A percentile compares a stretch with the other conserved stretches of the same genome.
Conservation (phyloP, 345 rosid species). For the Litchi chinensis region DNA sequence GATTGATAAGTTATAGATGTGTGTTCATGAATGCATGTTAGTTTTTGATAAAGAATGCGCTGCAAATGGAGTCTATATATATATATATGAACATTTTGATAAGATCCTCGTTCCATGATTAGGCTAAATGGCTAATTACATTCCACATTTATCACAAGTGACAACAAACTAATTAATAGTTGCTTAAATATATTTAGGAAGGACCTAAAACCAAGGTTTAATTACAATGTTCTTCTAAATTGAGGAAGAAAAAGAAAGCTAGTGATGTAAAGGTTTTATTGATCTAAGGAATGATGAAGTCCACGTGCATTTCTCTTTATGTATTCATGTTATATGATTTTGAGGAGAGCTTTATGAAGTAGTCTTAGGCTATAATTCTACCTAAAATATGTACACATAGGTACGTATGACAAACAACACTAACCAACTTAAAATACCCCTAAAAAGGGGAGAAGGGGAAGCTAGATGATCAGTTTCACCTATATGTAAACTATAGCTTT, state of each 20-base stretch:
- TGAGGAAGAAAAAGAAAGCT: background rate
- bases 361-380: conserved; percentile 30
- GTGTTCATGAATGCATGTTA: background rate
- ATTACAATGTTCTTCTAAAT: background rate
- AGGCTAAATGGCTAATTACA: background rate
- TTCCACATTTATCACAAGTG: background rate
- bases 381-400: background rate
- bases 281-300: conserved; percentile 34
- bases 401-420: conserved; percentile 2
- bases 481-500: conserved; percentile 32
- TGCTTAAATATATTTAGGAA: background rate
- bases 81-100: background rate
- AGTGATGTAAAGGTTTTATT: background rate
- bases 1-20: background rate
- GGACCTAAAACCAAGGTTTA: background rate
- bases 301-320: conserved; percentile 37
- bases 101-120: background rate
- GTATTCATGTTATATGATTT: conserved; percentile 35
- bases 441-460: background rate
- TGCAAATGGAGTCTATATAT: background rate
- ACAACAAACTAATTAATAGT: background rate
- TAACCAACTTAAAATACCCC: conserved; percentile 7
- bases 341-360: conserved; percentile 26
- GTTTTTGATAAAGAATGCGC: background rate
- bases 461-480: conserved; percentile 14